Conservation (phyloP, 192 early-diverging fungal genomes). For the Entomortierella beljakovae region DNA sequence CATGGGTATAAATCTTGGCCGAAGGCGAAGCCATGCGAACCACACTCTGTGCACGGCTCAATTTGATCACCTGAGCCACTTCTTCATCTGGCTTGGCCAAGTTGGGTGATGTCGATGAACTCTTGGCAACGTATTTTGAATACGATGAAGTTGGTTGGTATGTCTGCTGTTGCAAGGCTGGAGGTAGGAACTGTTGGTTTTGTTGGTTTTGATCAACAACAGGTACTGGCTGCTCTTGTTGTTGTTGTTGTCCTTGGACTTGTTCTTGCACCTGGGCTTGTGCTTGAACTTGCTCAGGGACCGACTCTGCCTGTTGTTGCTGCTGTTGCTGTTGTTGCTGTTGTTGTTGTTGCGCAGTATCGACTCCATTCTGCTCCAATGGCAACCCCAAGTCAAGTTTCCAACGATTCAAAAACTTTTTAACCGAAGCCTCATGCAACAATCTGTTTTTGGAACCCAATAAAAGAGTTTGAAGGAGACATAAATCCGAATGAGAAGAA, state of each 20-base stretch:
- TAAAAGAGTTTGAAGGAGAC: slow-evolving; percentile 28
- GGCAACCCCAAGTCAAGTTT: slow-evolving; percentile 38
- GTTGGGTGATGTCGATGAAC: neutral
- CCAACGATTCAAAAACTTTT: slow-evolving; percentile 51
- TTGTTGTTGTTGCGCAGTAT: slow-evolving; percentile 8
- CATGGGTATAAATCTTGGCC: slow-evolving; percentile 52
- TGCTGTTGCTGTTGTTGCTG: neutral
- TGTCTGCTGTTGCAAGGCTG: slow-evolving; percentile 25
- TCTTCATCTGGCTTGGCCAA: slow-evolving; percentile 26
- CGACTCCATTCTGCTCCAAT: slow-evolving; percentile 12
- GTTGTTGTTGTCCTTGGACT: slow-evolving; percentile 2
- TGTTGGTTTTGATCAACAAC: no score
- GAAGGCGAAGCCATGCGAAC: slow-evolving; percentile 44
- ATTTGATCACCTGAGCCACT: slow-evolving; percentile 39
- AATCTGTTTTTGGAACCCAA: slow-evolving; percentile 44
- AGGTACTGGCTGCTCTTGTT: slow-evolving; percentile 6
- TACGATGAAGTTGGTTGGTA: slow-evolving; percentile 44
- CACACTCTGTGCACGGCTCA: slow-evolving; percentile 40
- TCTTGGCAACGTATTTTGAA: neutral
- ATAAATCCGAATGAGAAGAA: slow-evolving; percentile 29
- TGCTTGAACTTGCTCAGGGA: neutral
- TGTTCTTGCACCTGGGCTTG: neutral
- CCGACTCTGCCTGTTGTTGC: neutral
- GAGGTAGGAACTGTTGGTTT: slow-evolving; percentile 26
- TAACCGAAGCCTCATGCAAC: slow-evolving; percentile 38